Base-by-base conservation (phyloP, 495 filamentous ascomycete genomes). In the Paragyromitra xinjiangensis region DNA sequence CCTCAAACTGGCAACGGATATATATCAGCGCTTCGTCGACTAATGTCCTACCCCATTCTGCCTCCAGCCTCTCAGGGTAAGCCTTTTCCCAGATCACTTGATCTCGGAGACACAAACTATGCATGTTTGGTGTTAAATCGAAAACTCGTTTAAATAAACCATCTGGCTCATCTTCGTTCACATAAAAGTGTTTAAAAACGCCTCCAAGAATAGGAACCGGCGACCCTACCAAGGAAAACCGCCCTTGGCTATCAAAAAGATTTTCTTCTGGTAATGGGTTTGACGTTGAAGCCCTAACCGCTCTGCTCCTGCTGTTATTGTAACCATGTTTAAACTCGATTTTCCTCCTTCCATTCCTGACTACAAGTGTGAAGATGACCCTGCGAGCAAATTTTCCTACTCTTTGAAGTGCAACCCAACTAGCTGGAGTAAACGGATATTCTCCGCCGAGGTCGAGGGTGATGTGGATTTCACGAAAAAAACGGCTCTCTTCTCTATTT, bases 11-110 rank as follows among this genome's bases (percentile, higher is more conserved):
- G n/a, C 53, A 66, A 5, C 75, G 75, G 11, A 78, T 62, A 44
- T 68, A 76, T 59, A 77, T 53, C 24, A 78, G 42, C 0, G 75
- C 71, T 42, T 78, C 75, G 34, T 78, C 75, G 9, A 76, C 44
- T 11, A 78, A 44, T 0, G 71, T 78, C 12, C 75, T 68, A 3
- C 75, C 75, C 75, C 75, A 78, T 1, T 55, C 53, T 26, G 16
- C 16, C 1, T 61, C 71, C 3, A 34, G 2, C 2, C 55, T 45
- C 7, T 37, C 40, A 6, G 26, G 29, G 39, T 1, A 14, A 29
- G n/a, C 8, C 0, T 50, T 22, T 12, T 68, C 51, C 63, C 63
- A 73, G n/a, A 69, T 14, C 1, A 58, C 71, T 1, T 48, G 42
- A n/a, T 67, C 63, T 0, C 75, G 71, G 12, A 78, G 53, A 61